Percentiles rank a stretch among this genome's conserved stretches.
phyloP scores from a whole-genome alignment of 1,284 basidiomycete genomes.

The Phaffia rhodozyma region DNA sequence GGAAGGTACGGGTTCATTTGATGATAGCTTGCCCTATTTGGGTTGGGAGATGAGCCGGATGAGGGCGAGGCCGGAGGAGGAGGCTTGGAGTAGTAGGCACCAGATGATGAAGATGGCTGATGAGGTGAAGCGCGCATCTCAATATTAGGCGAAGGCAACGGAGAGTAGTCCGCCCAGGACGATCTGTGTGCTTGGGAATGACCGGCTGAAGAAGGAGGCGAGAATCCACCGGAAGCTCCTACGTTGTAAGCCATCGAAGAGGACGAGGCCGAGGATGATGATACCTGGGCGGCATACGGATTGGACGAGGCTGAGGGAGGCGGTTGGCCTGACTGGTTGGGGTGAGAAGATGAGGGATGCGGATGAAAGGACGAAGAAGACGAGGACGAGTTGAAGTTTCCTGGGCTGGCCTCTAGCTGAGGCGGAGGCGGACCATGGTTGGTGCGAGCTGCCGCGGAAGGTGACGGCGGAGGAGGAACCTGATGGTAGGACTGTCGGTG shows the following conservation, averaged over 20 bases:
- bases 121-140: conserved; percentile 12
- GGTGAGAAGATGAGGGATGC: too few relatives aligned
- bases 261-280: background rate
- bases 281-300: background rate
- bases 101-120: background rate
- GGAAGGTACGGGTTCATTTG: background rate
- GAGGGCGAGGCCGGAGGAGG: conserved; percentile 1
- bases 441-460: too few relatives aligned
- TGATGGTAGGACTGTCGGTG: too few relatives aligned
- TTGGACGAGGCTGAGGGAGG: background rate
- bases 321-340: background rate
- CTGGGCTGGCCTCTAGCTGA: too few relatives aligned
- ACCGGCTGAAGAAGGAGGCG: background rate
- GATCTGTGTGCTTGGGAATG: background rate
- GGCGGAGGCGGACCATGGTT: too few relatives aligned
- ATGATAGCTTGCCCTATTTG: background rate
- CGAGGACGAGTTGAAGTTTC: too few relatives aligned
- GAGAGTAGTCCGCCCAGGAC: conserved; percentile 7
- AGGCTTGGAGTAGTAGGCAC: background rate
- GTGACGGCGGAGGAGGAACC: too few relatives aligned
- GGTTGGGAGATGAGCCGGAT: background rate
- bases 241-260: conserved; percentile 1
- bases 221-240: too few relatives aligned
- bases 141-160: conserved; percentile 7
- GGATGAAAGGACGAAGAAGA: too few relatives aligned